A percentile compares a stretch with the other conserved stretches of the same genome.
Conservation (phyloP, 2,329 filamentous ascomycete genomes). For the Huntiella decipiens region DNA sequence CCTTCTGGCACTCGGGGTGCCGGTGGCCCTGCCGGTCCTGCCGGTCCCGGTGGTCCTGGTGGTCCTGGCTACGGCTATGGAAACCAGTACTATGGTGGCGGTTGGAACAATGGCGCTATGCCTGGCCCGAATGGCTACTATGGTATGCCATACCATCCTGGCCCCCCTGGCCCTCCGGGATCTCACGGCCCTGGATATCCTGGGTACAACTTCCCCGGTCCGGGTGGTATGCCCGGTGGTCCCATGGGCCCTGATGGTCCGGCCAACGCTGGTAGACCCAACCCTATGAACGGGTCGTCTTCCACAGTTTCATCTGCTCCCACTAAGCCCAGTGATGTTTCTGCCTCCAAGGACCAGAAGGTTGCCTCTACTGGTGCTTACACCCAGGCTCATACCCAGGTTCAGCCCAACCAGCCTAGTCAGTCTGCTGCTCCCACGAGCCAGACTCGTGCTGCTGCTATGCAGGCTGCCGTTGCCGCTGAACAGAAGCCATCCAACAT, state of each 20-base stretch:
- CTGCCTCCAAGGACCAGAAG: background rate
- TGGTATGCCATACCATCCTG: conserved; percentile 58
- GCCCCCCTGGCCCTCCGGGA: conserved; percentile 46
- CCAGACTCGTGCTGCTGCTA: conserved; percentile 20
- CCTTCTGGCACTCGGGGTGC: conserved; percentile 1
- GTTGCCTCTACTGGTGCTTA: background rate
- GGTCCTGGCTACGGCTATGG: conserved; percentile 10
- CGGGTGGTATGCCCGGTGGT: conserved; percentile 1
- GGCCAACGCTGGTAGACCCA: background rate
- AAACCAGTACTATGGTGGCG: conserved; percentile 32
- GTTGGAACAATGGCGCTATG: conserved; percentile 34
- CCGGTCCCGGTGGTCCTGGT: conserved; percentile 3
- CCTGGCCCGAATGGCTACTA: conserved; percentile 14
- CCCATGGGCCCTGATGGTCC: conserved; percentile 6
- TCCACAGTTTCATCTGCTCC: conserved; percentile 18
- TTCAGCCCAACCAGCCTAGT: conserved; percentile 19
- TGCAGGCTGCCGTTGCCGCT: conserved; percentile 14
- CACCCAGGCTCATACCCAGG: background rate
- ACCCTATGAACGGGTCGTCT: conserved; percentile 17
- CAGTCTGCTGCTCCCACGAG: conserved; percentile 14
- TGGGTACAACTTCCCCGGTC: conserved; percentile 38
- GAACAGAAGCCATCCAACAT: too few species aligned
- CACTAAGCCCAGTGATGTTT: background rate
- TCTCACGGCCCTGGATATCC: conserved; percentile 33
- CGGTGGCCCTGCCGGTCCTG: background rate